Evolutionary conservation across 2,329 filamentous ascomycete genomes (phyloP).

Genomic region (Trichoderma endophyticum): DNA sequence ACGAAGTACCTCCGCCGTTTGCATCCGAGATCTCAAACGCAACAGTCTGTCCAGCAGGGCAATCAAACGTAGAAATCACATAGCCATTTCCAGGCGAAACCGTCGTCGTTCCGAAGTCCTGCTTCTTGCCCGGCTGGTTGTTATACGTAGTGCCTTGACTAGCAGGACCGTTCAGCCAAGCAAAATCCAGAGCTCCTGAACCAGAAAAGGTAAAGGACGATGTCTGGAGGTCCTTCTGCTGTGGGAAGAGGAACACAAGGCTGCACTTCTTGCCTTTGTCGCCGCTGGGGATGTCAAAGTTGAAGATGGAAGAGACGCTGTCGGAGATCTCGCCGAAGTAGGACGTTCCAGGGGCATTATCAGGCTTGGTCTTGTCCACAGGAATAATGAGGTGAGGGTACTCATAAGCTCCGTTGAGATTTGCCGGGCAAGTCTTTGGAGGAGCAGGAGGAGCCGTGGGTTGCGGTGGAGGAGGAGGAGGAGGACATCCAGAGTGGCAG

Average conservation of each 20-base stretch:
- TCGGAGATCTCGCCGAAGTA: constrained; percentile 55
- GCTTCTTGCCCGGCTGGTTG: constrained; percentile 45
- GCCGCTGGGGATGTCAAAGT: constrained; percentile 60
- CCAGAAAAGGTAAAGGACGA: constrained; percentile 50
- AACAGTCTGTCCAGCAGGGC: constrained; percentile 51
- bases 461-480: constrained; percentile 20
- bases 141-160: constrained; percentile 50
- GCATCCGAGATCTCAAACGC: constrained; percentile 47
- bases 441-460: too few species aligned
- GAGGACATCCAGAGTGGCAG: constrained; percentile 30
- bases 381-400: constrained; percentile 63
- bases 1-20: constrained; percentile 43
- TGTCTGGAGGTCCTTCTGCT: constrained; percentile 53
- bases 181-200: constrained; percentile 52
- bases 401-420: constrained; percentile 46
- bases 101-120: constrained; percentile 41
- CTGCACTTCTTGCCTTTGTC: constrained; percentile 58
- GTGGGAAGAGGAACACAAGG: constrained; percentile 64
- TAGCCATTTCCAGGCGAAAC: constrained; percentile 55
- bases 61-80: constrained; percentile 51
- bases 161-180: constrained; percentile 46
- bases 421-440: constrained; percentile 39
- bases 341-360: constrained; percentile 50
- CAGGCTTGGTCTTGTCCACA: constrained; percentile 52
- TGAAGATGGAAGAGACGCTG: constrained; percentile 59